These are phyloP conservation scores for Marchantia paleacea DNA, from an alignment of 225 moss, liverwort and hornwort species.

Conservation along the genomic window DNA sequence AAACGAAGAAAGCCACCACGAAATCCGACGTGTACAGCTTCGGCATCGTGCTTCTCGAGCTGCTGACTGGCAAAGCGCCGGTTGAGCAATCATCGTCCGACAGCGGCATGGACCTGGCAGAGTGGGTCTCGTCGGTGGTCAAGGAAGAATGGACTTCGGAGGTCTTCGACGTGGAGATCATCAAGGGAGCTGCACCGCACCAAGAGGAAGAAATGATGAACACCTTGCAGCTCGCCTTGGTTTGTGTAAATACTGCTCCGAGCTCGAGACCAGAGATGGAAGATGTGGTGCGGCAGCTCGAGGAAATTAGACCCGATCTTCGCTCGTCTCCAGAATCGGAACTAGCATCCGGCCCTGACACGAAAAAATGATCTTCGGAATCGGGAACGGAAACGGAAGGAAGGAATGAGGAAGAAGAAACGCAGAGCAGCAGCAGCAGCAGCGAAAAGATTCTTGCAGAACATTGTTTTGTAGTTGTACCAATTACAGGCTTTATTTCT, in stretches of 20 bases:
- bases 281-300: conserved; percentile 47
- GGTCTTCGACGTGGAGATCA: conserved; percentile 47
- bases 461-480: conserved; percentile 17
- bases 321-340: conserved; percentile 42
- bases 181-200: conserved; percentile 42
- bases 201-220: conserved; percentile 54
- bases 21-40: conserved; percentile 95
- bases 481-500: conserved; percentile 22
- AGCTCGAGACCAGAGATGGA: conserved; percentile 52
- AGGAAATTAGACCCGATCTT: conserved; percentile 51
- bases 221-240: conserved; percentile 46
- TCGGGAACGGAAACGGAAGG: neutral
- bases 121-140: conserved; percentile 50
- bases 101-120: conserved; percentile 50
- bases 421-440: conserved; percentile 1
- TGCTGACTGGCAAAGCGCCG: conserved; percentile 47
- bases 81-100: conserved; percentile 45
- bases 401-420: neutral
- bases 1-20: conserved; percentile 50
- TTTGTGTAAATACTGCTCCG: conserved; percentile 49
- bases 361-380: conserved; percentile 23
- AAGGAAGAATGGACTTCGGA: conserved; percentile 56
- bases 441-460: conserved; percentile 5
- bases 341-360: conserved; percentile 32
- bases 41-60: conserved; percentile 73